Evolutionary conservation across 1,284 basidiomycete genomes (phyloP).

Genomic region (Leccinum pallidistipes): DNA sequence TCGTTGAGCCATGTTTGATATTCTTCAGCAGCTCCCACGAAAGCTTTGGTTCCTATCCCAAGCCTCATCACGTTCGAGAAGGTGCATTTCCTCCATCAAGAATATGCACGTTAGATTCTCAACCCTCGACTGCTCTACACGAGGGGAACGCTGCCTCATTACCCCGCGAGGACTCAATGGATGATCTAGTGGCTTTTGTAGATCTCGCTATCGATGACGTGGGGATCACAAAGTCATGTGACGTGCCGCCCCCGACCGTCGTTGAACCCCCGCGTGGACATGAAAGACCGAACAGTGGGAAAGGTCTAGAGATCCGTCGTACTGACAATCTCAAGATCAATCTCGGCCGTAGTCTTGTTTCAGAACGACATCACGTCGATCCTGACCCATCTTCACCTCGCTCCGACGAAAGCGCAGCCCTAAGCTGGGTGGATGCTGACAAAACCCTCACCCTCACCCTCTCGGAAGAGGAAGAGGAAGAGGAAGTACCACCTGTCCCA

Average conservation of each 20-base stretch:
- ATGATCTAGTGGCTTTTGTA: constrained; percentile 36
- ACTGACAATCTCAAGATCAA: constrained; percentile 18
- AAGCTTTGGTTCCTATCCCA: constrained; percentile 16
- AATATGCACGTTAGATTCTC: constrained; percentile 36
- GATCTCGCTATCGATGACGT: constrained; percentile 39
- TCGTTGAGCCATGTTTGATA: neutral
- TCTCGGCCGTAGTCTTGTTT: constrained; percentile 9
- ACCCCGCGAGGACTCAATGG: constrained; percentile 33
- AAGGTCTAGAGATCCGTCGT: constrained; percentile 36
- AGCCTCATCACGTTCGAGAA: constrained; percentile 57
- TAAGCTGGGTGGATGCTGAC: constrained; percentile 20
- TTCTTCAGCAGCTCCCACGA: constrained; percentile 19
- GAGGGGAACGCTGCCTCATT: constrained; percentile 16
- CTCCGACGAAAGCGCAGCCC: constrained; percentile 23
- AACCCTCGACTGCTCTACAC: constrained; percentile 19
- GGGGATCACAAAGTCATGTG: constrained; percentile 35
- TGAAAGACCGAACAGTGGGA: constrained; percentile 24
- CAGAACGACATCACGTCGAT: constrained; percentile 14
- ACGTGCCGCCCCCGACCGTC: constrained; percentile 41
- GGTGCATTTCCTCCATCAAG: constrained; percentile 64
- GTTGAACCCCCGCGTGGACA: constrained; percentile 38
- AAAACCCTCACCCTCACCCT: constrained; percentile 17
- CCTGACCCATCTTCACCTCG: constrained; percentile 18
- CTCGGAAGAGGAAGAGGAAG: constrained; percentile 13
- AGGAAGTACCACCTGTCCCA: constrained; percentile 33